Percentiles rank a stretch among this genome's conserved stretches.
Conservation (phyloP, 2,329 filamentous ascomycete species). For the Trichoderma atrobrunneum region DNA sequence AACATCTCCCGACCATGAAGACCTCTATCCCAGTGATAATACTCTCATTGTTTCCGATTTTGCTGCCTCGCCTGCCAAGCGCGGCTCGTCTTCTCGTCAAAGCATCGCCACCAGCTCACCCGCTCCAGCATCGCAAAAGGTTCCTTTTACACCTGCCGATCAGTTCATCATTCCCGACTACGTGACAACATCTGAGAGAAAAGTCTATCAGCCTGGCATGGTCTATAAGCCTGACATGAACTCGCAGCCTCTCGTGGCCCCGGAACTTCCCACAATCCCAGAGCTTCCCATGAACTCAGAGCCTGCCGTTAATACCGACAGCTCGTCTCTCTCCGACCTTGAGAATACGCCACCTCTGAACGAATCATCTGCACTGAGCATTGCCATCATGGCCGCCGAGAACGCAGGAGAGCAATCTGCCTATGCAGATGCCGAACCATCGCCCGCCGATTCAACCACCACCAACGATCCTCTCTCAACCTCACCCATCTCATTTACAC, state of each 20-base stretch:
- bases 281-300: not conserved
- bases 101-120: not conserved
- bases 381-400: not conserved
- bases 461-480: not conserved
- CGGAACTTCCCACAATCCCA: not conserved
- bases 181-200: not conserved
- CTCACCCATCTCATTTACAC: constrained; percentile 27
- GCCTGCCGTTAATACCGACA: not conserved
- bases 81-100: not conserved
- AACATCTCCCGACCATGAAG: not conserved
- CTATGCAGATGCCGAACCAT: not conserved
- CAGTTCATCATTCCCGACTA: not conserved
- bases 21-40: not conserved
- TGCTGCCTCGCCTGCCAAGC: not conserved
- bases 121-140: not conserved
- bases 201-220: not conserved
- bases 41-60: constrained; percentile 19
- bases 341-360: constrained; percentile 9
- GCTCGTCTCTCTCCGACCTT: constrained; percentile 13
- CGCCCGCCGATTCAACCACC: not conserved
- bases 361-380: not conserved
- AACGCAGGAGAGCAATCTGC: not conserved
- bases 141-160: not conserved
- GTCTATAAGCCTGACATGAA: not conserved
- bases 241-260: not conserved